Evolutionary conservation across 768 basidiomycete species (phyloP).

Genomic region (Mycena pura): DNA sequence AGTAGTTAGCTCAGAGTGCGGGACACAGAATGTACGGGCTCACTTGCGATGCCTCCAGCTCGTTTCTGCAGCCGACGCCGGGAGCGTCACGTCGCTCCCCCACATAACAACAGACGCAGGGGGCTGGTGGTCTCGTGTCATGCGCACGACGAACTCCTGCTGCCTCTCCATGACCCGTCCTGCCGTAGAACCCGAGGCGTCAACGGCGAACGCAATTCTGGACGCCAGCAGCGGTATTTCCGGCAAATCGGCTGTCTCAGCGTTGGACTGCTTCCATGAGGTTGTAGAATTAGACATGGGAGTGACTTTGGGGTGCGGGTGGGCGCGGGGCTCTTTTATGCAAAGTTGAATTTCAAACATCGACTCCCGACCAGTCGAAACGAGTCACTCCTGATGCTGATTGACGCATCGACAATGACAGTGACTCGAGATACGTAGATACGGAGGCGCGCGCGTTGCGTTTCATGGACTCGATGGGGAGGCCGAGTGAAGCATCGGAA

Average conservation of each 20-base stretch:
- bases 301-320: not conserved
- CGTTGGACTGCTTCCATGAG: conserved; percentile 10
- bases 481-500: no score
- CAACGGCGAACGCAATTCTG: conserved; percentile 16
- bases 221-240: conserved; percentile 17
- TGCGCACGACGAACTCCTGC: conserved; percentile 20
- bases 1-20: not conserved
- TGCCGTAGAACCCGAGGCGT: conserved; percentile 22
- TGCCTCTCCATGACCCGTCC: conserved; percentile 16
- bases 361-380: not conserved
- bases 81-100: conserved; percentile 7
- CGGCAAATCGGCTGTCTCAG: not conserved
- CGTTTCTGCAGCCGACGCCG: not conserved
- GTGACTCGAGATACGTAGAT: no score
- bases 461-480: no score
- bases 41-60: conserved; percentile 20
- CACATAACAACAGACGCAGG: conserved; percentile 22
- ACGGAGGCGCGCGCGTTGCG: no score
- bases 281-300: conserved; percentile 12
- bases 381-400: not conserved
- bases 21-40: not conserved
- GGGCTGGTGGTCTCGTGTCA: conserved; percentile 1
- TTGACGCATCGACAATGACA: not conserved
- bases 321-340: not conserved
- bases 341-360: not conserved